These are phyloP conservation scores for Skeletonema potamos DNA, from an alignment of 108 stramenopile species.

Conservation along the genomic window DNA sequence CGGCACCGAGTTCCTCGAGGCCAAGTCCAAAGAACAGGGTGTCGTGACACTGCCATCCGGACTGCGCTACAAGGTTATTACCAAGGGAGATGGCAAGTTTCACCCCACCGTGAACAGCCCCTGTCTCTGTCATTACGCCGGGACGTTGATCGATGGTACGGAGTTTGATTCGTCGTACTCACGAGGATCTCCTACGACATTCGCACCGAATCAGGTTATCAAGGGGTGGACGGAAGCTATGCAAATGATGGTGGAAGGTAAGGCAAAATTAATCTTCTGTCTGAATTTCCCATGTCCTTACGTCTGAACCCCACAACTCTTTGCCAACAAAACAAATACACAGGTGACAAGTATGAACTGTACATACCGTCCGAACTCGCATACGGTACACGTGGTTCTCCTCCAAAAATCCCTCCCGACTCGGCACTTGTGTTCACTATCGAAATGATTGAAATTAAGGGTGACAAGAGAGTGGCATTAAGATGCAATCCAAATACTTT, in stretches of 20 bases:
- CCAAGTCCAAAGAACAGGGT: slow-evolving; percentile 69
- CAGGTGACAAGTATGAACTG: slow-evolving; percentile 82
- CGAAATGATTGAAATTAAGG: slow-evolving; percentile 86
- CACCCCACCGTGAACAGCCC: slow-evolving; percentile 73
- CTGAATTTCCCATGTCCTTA: no score
- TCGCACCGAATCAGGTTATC: slow-evolving; percentile 93
- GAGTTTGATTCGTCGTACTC: slow-evolving; percentile 86
- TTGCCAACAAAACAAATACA: no score
- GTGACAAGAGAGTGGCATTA: slow-evolving; percentile 57
- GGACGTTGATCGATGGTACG: slow-evolving; percentile 86
- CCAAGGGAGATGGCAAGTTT: slow-evolving; percentile 56
- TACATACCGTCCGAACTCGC: slow-evolving; percentile 86
- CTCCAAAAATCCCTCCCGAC: slow-evolving; percentile 71
- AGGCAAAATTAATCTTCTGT: no score
- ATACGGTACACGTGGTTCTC: slow-evolving; percentile 86
- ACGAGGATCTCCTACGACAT: slow-evolving; percentile 84
- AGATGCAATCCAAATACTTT: slow-evolving; percentile 48
- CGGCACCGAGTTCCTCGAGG: slow-evolving; percentile 72
- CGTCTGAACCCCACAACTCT: background rate
- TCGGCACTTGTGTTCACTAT: slow-evolving; percentile 87
- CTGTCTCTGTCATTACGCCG: slow-evolving; percentile 91
- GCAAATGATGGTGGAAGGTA: slow-evolving; percentile 84
- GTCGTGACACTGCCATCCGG: slow-evolving; percentile 78
- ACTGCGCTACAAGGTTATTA: slow-evolving; percentile 85
- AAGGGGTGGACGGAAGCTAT: slow-evolving; percentile 83